Conservation (phyloP, 176 grass and related monocot species). For the Secale cereale region DNA sequence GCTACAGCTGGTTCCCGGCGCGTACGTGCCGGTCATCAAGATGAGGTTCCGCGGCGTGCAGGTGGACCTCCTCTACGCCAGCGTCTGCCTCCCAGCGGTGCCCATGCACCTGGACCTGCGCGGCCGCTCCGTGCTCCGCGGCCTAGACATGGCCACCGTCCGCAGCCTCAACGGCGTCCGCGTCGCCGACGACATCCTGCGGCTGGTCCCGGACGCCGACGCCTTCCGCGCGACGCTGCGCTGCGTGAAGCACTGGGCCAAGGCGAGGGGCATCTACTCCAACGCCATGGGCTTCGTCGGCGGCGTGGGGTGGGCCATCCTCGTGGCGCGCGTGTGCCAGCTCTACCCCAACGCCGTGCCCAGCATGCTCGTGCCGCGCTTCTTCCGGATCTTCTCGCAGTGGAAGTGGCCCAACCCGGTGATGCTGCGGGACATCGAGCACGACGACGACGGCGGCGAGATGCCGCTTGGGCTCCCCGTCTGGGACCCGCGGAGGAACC, state of each 20-base stretch:
- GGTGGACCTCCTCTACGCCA: slow-evolving; percentile 75
- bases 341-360: slow-evolving; percentile 16
- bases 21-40: slow-evolving; percentile 79
- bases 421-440: slow-evolving; percentile 60
- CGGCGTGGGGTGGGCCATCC: slow-evolving; percentile 74
- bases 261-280: slow-evolving; percentile 66
- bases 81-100: slow-evolving; percentile 51
- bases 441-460: slow-evolving; percentile 28
- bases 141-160: slow-evolving; percentile 48
- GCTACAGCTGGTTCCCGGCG: slow-evolving; percentile 63
- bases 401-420: slow-evolving; percentile 71
- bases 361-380: slow-evolving; percentile 64
- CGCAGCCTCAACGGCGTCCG: slow-evolving; percentile 76
- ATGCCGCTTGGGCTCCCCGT: neutral
- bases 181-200: slow-evolving; percentile 64
- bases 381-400: slow-evolving; percentile 59
- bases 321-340: slow-evolving; percentile 72
- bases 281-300: slow-evolving; percentile 76
- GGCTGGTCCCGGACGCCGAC: slow-evolving; percentile 62
- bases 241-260: slow-evolving; percentile 79
- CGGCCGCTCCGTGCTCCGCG: slow-evolving; percentile 48
- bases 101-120: slow-evolving; percentile 52
- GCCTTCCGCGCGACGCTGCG: slow-evolving; percentile 65
- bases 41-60: slow-evolving; percentile 62
- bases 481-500: no score